Evolutionary conservation across 805 yeast genomes (phyloP), one percentile per base, ranked within the genome.

Genomic region (Candida methanosorbosa): DNA sequence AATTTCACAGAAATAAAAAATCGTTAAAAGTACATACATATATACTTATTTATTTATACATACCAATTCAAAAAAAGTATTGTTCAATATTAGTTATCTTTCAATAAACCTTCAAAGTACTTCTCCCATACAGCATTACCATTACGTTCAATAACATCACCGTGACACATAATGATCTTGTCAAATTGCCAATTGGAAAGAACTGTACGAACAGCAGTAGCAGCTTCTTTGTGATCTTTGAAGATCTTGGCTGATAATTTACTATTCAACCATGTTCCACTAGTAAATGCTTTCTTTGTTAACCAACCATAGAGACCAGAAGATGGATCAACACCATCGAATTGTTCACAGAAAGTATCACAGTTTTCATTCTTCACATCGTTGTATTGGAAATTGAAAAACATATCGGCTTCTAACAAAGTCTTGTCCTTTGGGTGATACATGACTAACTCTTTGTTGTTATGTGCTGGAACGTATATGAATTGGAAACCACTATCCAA

Each of bases 151-250:
- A 77, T 57, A 9, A 75, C 61, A 42, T 69, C 70, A 12, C 86
- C 86, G 48, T 78, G 85, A 42, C 79, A 72, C 44, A 67, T 57
- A 27, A 78, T 69, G 33, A 75, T 56, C n/a, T 59, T 57, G 12
- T 68, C 66, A 39, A 74, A 67, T 28, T 68, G 66, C 72, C 72
- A 66, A 9, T 45, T 37, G 24, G 56, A 36, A 16, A 65, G 46
- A 19, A 59, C 49, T 23, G 49, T 42, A 20, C 58, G 40, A 15
- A 65, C 56, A 12, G 38, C 42, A 14, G 29, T 26, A 27, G 27
- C 32, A 23, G 36, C 34, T 11, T 20, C 37, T 18, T 32, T 31
- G 3, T 18, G 15, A 34, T 51, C 52, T 9, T 24, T 19, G 16
- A 38, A 24, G 26, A 44, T 18, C 7, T 29, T 24, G 5, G 28